Evolutionary conservation across 768 basidiomycete genomes (phyloP).

Genomic region (Naematelia aurantialba): DNA sequence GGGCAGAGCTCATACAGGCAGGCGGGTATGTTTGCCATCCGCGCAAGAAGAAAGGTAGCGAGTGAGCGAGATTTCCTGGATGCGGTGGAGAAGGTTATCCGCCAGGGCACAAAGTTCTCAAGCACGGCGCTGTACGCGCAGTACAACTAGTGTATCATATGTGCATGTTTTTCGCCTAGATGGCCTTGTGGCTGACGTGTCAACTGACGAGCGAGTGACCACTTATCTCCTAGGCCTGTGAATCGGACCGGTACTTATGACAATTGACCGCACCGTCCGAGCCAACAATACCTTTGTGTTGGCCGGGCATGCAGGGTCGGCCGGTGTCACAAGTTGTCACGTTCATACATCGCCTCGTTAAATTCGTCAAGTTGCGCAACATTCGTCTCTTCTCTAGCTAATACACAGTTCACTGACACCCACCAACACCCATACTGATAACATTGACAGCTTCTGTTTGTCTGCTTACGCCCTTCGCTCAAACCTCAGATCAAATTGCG

Average conservation of each 20-base stretch:
- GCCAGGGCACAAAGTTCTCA: constrained; percentile 96
- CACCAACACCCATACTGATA: neutral
- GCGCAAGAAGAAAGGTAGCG: constrained; percentile 90
- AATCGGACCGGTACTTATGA: too few relatives aligned
- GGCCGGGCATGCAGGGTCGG: too few relatives aligned
- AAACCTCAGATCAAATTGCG: constrained; percentile 21
- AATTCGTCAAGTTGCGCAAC: neutral
- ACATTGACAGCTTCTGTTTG: neutral
- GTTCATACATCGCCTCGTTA: neutral
- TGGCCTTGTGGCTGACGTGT: neutral
- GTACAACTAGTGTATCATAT: constrained; percentile 38
- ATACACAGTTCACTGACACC: too few relatives aligned
- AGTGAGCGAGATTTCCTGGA: constrained; percentile 97
- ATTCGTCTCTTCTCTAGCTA: neutral
- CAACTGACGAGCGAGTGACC: too few relatives aligned
- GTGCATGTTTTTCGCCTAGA: neutral
- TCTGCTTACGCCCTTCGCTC: neutral
- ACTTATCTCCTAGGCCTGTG: too few relatives aligned
- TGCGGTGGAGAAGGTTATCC: constrained; percentile 95
- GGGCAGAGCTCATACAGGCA: constrained; percentile 40
- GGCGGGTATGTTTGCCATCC: constrained; percentile 99
- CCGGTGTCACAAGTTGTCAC: too few relatives aligned
- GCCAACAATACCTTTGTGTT: too few relatives aligned
- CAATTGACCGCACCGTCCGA: too few relatives aligned
- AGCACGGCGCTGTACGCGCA: constrained; percentile 62